Percentiles rank a stretch among this genome's conserved stretches.
phyloP scores from a whole-genome alignment of 1,284 basidiomycete species.

The Trametes hirsuta region DNA sequence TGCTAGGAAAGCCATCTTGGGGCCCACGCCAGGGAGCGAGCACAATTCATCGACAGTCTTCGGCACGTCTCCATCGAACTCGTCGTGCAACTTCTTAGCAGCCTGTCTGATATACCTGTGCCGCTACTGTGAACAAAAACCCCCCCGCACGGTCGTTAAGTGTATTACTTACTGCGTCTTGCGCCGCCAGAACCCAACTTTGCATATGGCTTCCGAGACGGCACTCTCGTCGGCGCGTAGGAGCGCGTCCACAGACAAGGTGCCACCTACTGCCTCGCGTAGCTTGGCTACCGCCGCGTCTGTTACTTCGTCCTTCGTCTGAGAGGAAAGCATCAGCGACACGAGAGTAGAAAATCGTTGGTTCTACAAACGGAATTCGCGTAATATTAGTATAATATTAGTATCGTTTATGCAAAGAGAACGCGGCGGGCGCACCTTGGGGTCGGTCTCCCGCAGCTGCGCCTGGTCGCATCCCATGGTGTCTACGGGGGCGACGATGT shows the following conservation, averaged over 20 bases:
- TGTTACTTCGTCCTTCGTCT: conserved; percentile 93
- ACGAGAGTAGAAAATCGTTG: conserved; percentile 85
- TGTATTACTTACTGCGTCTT: conserved; percentile 70
- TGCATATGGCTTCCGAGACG: conserved; percentile 79
- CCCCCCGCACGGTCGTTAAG: not conserved
- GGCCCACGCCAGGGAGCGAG: conserved; percentile 85
- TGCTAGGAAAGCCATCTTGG: conserved; percentile 90
- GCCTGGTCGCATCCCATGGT: conserved; percentile 87
- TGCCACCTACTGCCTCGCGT: conserved; percentile 74
- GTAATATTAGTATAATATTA: not conserved
- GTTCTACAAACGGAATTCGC: conserved; percentile 48
- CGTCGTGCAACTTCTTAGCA: conserved; percentile 66
- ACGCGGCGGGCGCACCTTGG: conserved; percentile 53
- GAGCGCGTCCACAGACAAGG: conserved; percentile 75
- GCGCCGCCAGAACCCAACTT: conserved; percentile 92
- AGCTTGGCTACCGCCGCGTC: conserved; percentile 83
- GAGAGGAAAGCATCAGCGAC: conserved; percentile 93
- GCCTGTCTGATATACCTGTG: conserved; percentile 77
- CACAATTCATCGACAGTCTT: conserved; percentile 87
- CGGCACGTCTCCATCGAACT: conserved; percentile 82
- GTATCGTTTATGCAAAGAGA: not conserved
- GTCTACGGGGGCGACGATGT: conserved; percentile 84
- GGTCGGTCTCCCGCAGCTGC: conserved; percentile 62
- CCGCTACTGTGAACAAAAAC: not conserved
- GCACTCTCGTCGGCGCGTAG: conserved; percentile 62